These are phyloP conservation scores for Raffaelea deltoideospora DNA, from an alignment of 2,329 filamentous ascomycete species.

Conservation along the genomic window DNA sequence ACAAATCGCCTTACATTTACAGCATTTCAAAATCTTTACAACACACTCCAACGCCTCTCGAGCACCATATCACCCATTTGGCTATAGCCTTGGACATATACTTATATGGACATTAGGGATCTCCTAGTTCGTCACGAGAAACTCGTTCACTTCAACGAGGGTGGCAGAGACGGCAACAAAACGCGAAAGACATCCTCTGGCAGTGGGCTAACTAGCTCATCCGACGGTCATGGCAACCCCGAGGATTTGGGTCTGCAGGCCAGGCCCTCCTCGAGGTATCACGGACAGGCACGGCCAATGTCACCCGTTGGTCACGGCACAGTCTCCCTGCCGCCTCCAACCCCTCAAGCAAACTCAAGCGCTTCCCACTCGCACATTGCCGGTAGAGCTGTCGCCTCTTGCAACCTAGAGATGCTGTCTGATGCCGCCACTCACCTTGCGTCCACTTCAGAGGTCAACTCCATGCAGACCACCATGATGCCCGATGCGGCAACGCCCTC, in stretches of 20 bases:
- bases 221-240: constrained; percentile 30
- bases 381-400: constrained; percentile 28
- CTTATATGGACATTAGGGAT: constrained; percentile 51
- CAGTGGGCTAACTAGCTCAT: constrained; percentile 24
- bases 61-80: no score
- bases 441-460: constrained; percentile 37
- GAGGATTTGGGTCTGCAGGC: no score
- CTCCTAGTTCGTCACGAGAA: constrained; percentile 49
- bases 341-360: no score
- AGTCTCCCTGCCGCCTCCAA: no score
- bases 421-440: constrained; percentile 39
- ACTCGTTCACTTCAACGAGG: constrained; percentile 47
- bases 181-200: constrained; percentile 36
- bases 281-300: no score
- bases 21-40: no score
- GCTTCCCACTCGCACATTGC: no score
- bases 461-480: constrained; percentile 36
- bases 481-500: constrained; percentile 26
- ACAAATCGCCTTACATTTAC: no score
- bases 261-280: no score
- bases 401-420: constrained; percentile 43
- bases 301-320: no score
- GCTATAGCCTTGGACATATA: no score
- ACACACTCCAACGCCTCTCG: no score
- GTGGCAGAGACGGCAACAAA: constrained; percentile 35